Evolutionary conservation across 164 flowering plant species (phyloP).

Genomic region (Paratinospora sagittata): DNA sequence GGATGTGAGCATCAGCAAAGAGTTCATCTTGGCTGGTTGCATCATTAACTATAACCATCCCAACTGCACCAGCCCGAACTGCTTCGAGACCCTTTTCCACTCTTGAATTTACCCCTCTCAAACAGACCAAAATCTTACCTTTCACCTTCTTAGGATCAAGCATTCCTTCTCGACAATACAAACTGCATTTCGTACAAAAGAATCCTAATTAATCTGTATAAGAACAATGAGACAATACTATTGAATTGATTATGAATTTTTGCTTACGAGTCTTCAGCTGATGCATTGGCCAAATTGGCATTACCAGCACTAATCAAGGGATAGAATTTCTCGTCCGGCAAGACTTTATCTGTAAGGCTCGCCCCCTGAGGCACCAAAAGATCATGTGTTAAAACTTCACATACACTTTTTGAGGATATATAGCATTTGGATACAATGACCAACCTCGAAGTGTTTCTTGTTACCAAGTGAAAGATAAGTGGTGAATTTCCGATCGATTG

Average conservation of each 20-base stretch:
- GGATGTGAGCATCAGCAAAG: slow-evolving; percentile 31
- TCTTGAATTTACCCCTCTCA: slow-evolving; percentile 41
- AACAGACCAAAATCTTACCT: slow-evolving; percentile 59
- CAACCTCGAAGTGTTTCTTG: slow-evolving; percentile 24
- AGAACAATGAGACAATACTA: background rate
- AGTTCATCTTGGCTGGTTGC: slow-evolving; percentile 14
- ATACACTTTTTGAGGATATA: too few relatives aligned
- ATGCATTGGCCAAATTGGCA: slow-evolving; percentile 30
- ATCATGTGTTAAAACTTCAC: too few relatives aligned
- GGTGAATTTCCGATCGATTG: slow-evolving; percentile 48
- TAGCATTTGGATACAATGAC: background rate
- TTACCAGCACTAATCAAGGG: slow-evolving; percentile 29
- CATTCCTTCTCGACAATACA: slow-evolving; percentile 40
- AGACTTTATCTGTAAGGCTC: slow-evolving; percentile 32
- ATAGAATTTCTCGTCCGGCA: slow-evolving; percentile 40
- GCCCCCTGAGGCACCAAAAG: slow-evolving; percentile 33
- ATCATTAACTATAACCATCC: slow-evolving; percentile 49
- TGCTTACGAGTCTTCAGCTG: slow-evolving; percentile 40
- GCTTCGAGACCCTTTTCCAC: slow-evolving; percentile 51
- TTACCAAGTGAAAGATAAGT: slow-evolving; percentile 39
- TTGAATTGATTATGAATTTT: background rate
- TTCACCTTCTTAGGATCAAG: slow-evolving; percentile 43
- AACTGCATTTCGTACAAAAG: slow-evolving; percentile 24
- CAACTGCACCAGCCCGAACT: slow-evolving; percentile 47
- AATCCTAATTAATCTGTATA: too few relatives aligned